phyloP scores from a whole-genome alignment of 2,329 filamentous ascomycete species.

The Penicillium psychrosexuale region DNA sequence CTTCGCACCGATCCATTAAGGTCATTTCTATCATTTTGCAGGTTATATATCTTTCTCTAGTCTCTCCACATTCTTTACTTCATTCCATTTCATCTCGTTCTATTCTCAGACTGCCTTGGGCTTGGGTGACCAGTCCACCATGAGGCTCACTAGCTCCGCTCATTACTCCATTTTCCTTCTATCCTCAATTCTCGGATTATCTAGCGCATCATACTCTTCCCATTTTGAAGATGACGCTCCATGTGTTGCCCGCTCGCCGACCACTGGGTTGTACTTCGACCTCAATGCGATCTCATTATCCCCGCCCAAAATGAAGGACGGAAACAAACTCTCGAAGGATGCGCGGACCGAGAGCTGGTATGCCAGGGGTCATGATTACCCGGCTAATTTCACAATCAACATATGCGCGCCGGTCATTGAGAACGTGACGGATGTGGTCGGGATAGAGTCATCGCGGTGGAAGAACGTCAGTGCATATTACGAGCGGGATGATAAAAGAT shows the following conservation, averaged over 20 bases:
- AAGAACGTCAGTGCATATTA: constrained; percentile 52
- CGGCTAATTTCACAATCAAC: constrained; percentile 51
- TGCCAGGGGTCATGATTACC: constrained; percentile 49
- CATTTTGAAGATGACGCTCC: constrained; percentile 48
- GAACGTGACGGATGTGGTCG: constrained; percentile 46
- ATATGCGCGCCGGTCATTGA: constrained; percentile 52
- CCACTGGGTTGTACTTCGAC: constrained; percentile 62
- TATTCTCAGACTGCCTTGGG: constrained; percentile 2
- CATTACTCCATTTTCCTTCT: constrained; percentile 34
- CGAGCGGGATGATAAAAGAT: constrained; percentile 41
- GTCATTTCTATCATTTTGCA: constrained; percentile 1
- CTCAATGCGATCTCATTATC: constrained; percentile 56
- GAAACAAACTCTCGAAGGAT: constrained; percentile 39
- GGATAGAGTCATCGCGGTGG: constrained; percentile 41
- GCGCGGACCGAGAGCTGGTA: constrained; percentile 48
- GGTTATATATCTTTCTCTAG: background rate
- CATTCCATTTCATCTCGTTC: constrained; percentile 2
- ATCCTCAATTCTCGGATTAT: constrained; percentile 30
- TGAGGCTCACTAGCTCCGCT: constrained; percentile 35
- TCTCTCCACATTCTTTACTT: constrained; percentile 11
- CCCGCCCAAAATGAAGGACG: constrained; percentile 44
- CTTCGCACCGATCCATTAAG: background rate
- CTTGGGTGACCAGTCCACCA: constrained; percentile 20
- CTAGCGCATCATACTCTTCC: constrained; percentile 35
- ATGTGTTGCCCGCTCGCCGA: constrained; percentile 61